Conservation (phyloP, 2,329 filamentous ascomycete genomes). For the Simplicillium aogashimaense region DNA sequence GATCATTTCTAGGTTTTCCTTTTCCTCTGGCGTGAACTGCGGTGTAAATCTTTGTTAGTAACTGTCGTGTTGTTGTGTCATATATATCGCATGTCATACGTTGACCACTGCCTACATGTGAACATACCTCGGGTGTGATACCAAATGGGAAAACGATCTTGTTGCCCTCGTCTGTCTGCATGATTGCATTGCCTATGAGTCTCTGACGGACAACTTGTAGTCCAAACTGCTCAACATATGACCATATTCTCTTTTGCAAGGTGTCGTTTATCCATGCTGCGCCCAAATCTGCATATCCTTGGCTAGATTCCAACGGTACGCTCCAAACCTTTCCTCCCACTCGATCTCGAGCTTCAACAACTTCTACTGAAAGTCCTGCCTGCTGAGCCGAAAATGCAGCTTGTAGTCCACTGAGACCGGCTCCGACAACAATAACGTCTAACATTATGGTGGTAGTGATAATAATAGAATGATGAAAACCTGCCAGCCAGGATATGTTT, state of each 20-base stretch:
- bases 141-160: conserved; percentile 21
- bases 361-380: conserved; percentile 25
- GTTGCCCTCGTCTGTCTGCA: no score
- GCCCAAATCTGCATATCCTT: conserved; percentile 37
- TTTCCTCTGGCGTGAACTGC: conserved; percentile 20
- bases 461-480: no score
- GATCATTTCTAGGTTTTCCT: conserved; percentile 19
- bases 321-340: conserved; percentile 43
- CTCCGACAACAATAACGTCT: conserved; percentile 29
- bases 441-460: no score
- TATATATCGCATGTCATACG: neutral
- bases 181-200: no score
- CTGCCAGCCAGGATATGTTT: no score
- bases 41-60: neutral
- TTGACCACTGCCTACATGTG: neutral
- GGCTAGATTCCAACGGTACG: conserved; percentile 16
- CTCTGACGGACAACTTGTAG: no score
- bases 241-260: conserved; percentile 25
- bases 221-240: no score
- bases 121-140: conserved; percentile 17
- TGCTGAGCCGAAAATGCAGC: conserved; percentile 23
- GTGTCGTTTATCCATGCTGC: conserved; percentile 52
- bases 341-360: conserved; percentile 38
- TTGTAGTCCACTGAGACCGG: conserved; percentile 27
- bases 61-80: no score